Evolutionary conservation across 1,139 yeast genomes (phyloP).

Genomic region (Sugiyamaella pinicola): DNA sequence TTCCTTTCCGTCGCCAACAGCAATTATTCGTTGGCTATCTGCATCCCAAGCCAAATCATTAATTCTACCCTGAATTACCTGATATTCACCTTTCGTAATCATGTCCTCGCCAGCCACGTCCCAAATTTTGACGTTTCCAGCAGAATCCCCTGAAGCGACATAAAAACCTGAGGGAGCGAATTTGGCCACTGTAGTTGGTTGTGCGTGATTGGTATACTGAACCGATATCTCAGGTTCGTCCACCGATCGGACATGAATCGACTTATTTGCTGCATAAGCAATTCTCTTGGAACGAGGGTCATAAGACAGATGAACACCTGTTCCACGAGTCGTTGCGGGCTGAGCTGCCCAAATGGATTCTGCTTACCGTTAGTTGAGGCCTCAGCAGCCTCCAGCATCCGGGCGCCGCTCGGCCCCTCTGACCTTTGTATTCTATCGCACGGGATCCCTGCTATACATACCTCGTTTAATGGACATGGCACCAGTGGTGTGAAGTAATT

Average conservation of each 20-base stretch:
- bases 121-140: conserved; percentile 89
- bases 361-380: conserved; percentile 10
- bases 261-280: conserved; percentile 81
- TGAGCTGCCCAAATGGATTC: conserved; percentile 61
- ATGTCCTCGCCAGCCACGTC: conserved; percentile 66
- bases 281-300: conserved; percentile 67
- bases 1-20: conserved; percentile 94
- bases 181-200: conserved; percentile 74
- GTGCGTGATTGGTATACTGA: conserved; percentile 74
- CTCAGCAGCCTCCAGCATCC: neutral
- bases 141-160: conserved; percentile 88
- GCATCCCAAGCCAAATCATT: conserved; percentile 91
- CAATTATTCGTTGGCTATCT: conserved; percentile 81
- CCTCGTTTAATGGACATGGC: conserved; percentile 17
- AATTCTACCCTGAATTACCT: conserved; percentile 78
- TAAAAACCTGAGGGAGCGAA: conserved; percentile 90
- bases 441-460: neutral
- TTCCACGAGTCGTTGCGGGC: conserved; percentile 74
- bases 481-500: no score
- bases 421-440: neutral
- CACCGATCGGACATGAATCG: conserved; percentile 71
- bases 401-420: neutral
- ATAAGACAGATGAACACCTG: conserved; percentile 70
- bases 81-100: conserved; percentile 76
- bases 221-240: conserved; percentile 51